Evolutionary conservation across 306 rosid genomes (phyloP).

Genomic region (Castanea mollissima): DNA sequence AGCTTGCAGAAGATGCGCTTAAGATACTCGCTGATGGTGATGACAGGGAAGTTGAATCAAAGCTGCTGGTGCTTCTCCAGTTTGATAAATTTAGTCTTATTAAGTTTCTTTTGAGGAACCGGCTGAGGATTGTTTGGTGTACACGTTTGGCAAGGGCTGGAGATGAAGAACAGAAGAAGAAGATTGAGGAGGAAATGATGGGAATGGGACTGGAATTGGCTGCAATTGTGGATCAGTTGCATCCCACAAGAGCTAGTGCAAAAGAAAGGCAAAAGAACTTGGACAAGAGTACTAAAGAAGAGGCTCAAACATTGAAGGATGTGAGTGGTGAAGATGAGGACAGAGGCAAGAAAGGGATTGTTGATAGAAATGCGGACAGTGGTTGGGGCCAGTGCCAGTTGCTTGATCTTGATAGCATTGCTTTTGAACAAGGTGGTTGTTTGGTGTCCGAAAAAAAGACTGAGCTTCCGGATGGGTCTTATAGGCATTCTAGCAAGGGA

Average conservation of each 20-base stretch:
- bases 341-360: slow-evolving; percentile 64
- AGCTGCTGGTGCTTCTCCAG: slow-evolving; percentile 61
- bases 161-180: slow-evolving; percentile 77
- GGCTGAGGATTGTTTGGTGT: slow-evolving; percentile 88
- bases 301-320: slow-evolving; percentile 79
- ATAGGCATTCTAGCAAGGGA: slow-evolving; percentile 67
- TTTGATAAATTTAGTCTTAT: slow-evolving; percentile 77
- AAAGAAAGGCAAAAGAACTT: slow-evolving; percentile 87
- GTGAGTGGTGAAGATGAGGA: slow-evolving; percentile 71
- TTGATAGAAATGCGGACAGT: slow-evolving; percentile 71
- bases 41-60: slow-evolving; percentile 75
- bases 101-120: slow-evolving; percentile 61
- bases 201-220: slow-evolving; percentile 62
- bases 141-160: slow-evolving; percentile 84
- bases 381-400: slow-evolving; percentile 87
- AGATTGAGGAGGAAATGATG: slow-evolving; percentile 89
- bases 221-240: slow-evolving; percentile 86
- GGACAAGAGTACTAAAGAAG: slow-evolving; percentile 90
- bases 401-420: slow-evolving; percentile 81
- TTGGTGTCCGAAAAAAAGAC: slow-evolving; percentile 70
- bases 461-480: slow-evolving; percentile 77
- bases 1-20: slow-evolving; percentile 82
- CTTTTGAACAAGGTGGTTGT: slow-evolving; percentile 66
- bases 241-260: slow-evolving; percentile 81
- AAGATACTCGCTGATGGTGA: slow-evolving; percentile 78